A percentile compares a stretch with the other conserved stretches of the same genome.
phyloP scores from a whole-genome alignment of 163 green algal genomes.

The Prototheca wickerhamii region DNA sequence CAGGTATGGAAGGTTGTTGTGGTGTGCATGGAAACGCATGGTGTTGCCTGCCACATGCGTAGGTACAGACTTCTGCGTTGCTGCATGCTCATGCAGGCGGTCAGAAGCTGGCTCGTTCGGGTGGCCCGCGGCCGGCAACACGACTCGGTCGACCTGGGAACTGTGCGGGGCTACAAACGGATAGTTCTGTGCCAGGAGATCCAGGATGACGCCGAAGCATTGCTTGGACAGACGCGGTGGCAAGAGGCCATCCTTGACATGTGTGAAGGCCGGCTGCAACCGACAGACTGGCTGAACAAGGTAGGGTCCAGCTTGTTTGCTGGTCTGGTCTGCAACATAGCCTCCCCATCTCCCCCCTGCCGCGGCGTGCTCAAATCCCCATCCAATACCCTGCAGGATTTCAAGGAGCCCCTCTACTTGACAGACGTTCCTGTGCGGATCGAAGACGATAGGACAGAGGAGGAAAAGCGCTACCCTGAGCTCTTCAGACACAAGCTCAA shows the following conservation, averaged over 20 bases:
- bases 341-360: background rate
- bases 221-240: slow-evolving; percentile 20
- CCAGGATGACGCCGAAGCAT: slow-evolving; percentile 39
- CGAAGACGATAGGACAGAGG: slow-evolving; percentile 47
- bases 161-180: slow-evolving; percentile 34
- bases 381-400: slow-evolving; percentile 31
- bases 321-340: background rate
- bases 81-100: slow-evolving; percentile 4
- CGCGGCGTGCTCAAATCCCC: background rate
- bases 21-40: background rate
- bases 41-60: background rate
- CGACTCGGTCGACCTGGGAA: slow-evolving; percentile 39
- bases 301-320: slow-evolving; percentile 13
- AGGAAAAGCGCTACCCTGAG: slow-evolving; percentile 49
- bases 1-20: background rate
- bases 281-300: slow-evolving; percentile 62
- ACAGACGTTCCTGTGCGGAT: slow-evolving; percentile 38
- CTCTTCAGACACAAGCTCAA: slow-evolving; percentile 39
- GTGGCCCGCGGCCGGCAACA: slow-evolving; percentile 36
- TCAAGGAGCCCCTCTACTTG: slow-evolving; percentile 55
- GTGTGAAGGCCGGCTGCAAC: slow-evolving; percentile 40
- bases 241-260: slow-evolving; percentile 29
- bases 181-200: slow-evolving; percentile 34
- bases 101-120: slow-evolving; percentile 40
- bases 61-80: background rate